Evolutionary conservation across 805 yeast species (phyloP).

Genomic region (Metschnikowia gruessii): DNA sequence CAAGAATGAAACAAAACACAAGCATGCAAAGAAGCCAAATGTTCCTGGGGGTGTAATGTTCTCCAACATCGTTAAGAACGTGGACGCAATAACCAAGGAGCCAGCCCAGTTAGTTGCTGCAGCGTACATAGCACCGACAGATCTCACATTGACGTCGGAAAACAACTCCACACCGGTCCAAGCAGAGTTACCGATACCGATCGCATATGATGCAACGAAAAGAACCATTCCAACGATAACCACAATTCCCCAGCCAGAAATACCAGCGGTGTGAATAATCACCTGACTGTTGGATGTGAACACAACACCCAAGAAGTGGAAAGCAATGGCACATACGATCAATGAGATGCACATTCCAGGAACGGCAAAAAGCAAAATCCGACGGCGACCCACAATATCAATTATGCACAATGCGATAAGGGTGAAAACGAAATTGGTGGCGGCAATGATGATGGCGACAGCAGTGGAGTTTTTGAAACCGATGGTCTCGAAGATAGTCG

Average conservation of each 20-base stretch:
- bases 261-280: constrained; percentile 39
- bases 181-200: constrained; percentile 96
- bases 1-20: constrained; percentile 67
- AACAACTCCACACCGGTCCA: constrained; percentile 98
- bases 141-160: constrained; percentile 86
- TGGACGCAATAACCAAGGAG: constrained; percentile 82
- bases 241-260: constrained; percentile 83
- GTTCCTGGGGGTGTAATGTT: constrained; percentile 95
- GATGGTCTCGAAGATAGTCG: constrained; percentile 86
- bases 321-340: constrained; percentile 81
- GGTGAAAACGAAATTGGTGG: constrained; percentile 89
- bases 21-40: constrained; percentile 82
- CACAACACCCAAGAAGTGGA: constrained; percentile 73
- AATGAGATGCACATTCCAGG: constrained; percentile 82
- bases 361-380: constrained; percentile 70
- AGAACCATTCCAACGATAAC: constrained; percentile 81
- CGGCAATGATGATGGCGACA: constrained; percentile 89
- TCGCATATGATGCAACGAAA: constrained; percentile 86
- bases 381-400: constrained; percentile 85
- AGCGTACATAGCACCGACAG: constrained; percentile 86
- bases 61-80: constrained; percentile 91
- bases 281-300: constrained; percentile 50
- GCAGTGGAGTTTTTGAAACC: constrained; percentile 92
- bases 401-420: constrained; percentile 80
- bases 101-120: constrained; percentile 97